A percentile compares a stretch with the other conserved stretches of the same genome.
Evolutionary conservation across 169 alveolate genomes (phyloP).

Genomic region (Plasmodium malariae): DNA sequence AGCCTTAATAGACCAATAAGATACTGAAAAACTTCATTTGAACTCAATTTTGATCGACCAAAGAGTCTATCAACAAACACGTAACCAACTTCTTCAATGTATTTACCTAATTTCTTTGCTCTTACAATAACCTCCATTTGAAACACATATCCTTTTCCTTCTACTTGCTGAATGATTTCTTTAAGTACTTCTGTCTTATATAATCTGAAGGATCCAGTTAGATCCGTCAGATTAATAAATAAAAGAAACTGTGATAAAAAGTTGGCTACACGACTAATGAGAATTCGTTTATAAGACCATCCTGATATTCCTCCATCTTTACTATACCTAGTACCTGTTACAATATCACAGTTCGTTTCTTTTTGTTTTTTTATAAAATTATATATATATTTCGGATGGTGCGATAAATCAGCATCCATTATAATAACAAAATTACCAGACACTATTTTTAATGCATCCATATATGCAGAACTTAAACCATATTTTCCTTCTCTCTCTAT

Average conservation of each 20-base stretch:
- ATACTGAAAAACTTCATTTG: slow-evolving; percentile 92
- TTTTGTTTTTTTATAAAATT: slow-evolving; percentile 92
- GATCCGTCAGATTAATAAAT: slow-evolving; percentile 90
- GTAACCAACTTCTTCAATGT: slow-evolving; percentile 97
- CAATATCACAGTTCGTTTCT: slow-evolving; percentile 93
- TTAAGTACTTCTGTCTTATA: slow-evolving; percentile 93
- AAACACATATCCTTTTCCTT: slow-evolving; percentile 94
- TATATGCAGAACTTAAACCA: slow-evolving; percentile 98
- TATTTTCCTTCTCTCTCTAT: slow-evolving; percentile 93
- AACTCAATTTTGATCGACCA: slow-evolving; percentile 97
- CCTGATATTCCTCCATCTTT: slow-evolving; percentile 97
- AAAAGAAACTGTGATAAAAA: slow-evolving; percentile 90
- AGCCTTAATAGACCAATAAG: slow-evolving; percentile 92
- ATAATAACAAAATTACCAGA: slow-evolving; percentile 94
- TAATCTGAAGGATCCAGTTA: slow-evolving; percentile 97
- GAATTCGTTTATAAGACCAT: slow-evolving; percentile 95
- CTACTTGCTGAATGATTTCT: slow-evolving; percentile 77
- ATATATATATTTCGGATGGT: slow-evolving; percentile 96
- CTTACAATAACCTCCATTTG: slow-evolving; percentile 97
- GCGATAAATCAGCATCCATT: slow-evolving; percentile 99
- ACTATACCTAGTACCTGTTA: slow-evolving; percentile 96
- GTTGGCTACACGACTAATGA: slow-evolving; percentile 96
- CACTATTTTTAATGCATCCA: slow-evolving; percentile 94
- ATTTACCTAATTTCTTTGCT: slow-evolving; percentile 90
- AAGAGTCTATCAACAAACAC: slow-evolving; percentile 96